Evolutionary conservation across 2,329 filamentous ascomycete species (phyloP).

Genomic region (Colletotrichum lini): DNA sequence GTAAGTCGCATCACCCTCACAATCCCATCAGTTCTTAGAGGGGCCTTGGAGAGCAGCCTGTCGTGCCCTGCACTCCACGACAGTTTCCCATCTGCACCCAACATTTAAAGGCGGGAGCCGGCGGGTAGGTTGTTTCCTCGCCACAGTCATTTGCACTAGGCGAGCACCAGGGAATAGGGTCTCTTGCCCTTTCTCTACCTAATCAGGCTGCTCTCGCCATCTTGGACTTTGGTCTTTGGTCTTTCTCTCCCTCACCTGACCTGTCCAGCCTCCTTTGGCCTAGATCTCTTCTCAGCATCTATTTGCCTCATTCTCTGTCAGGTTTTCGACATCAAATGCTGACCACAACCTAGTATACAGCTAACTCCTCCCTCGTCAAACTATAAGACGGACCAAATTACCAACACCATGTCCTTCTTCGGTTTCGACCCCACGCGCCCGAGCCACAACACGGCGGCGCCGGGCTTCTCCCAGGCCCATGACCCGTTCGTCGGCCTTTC

Average conservation of each 20-base stretch:
- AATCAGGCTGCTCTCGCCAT: neutral
- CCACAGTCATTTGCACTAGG: neutral
- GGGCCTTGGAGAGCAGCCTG: neutral
- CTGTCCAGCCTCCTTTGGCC: neutral
- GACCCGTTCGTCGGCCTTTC: constrained; percentile 92
- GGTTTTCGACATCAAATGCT: constrained; percentile 24
- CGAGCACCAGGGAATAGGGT: neutral
- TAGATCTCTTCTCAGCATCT: neutral
- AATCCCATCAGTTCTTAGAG: neutral
- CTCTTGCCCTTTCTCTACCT: neutral
- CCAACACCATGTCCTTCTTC: constrained; percentile 86
- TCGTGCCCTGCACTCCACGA: neutral
- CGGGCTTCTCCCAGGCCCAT: constrained; percentile 85
- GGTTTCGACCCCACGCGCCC: constrained; percentile 82
- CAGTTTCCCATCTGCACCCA: neutral
- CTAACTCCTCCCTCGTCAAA: constrained; percentile 24
- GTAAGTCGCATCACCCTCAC: constrained; percentile 49
- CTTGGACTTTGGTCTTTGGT: neutral
- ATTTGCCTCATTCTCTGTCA: constrained; percentile 18
- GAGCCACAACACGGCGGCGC: constrained; percentile 76
- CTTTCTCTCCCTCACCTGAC: neutral
- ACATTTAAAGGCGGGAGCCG: neutral
- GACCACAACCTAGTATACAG: constrained; percentile 36
- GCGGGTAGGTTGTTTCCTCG: constrained; percentile 6
- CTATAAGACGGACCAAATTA: constrained; percentile 26